Evolutionary conservation across 495 filamentous ascomycete genomes (phyloP), one percentile per base, ranked within the genome.

Genomic region (Aspergillus incahuasiensis): DNA sequence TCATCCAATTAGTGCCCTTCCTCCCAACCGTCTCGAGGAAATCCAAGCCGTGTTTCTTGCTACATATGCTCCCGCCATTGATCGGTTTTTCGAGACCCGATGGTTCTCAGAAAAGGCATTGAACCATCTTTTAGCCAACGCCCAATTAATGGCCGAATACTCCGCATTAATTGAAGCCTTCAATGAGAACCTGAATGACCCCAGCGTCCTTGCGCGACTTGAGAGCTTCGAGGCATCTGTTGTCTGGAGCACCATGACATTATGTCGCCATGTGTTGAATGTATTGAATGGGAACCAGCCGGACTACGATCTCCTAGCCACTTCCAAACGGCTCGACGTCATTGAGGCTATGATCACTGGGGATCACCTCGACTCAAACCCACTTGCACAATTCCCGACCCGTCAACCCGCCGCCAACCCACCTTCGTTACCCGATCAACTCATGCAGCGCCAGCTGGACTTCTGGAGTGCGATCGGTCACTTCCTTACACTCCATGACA

Each of bases 381-480:
- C 79, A 16, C 76, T 89, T 28, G 72, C 66, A 51, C 76, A 52
- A 59, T 73, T 60, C 63, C 79, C 54, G 50, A 65, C 57, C 56
- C 79, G 56, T 66, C 75, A 68, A 68, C 68, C 58, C 24, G 66
- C 69, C 22, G 60, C 68, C 59, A 75, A 61, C 46, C 74, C 67
- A 48, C 74, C 72, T 3, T 68, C 68, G 28, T 58, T 74, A 18
- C 66, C 74, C 20, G 79, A 76, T 55, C 79, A 82, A 45, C 71
- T 83, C 39, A 76, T 80, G 57, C 76, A 79, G 28, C 75, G 82
- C 18, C 83, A 91, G 54, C 64, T 88, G 22, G 84, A 89, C 54
- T 96, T 96, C 74, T 96, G 91, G 91, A 78, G 83, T 61, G 72
- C 77, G 5, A 72, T 96, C 22, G 89, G 82, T 43, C 77, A 83